phyloP scores from a whole-genome alignment of 805 yeast species.

The Wickerhamiella vanderwaltii region DNA sequence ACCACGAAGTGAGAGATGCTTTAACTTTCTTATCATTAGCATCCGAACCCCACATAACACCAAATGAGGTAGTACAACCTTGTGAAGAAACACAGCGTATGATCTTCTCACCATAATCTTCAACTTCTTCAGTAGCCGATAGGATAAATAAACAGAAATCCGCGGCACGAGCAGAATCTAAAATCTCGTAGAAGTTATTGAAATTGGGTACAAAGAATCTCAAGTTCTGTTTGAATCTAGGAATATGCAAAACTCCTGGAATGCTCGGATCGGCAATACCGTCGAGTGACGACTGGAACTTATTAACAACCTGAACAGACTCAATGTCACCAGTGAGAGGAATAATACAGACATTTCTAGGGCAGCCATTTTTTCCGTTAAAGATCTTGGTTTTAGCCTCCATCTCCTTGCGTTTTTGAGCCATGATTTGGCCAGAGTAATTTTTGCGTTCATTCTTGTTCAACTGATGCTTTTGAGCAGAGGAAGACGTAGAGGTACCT shows the following conservation, averaged over 20 bases:
- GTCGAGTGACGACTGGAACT: conserved; percentile 14
- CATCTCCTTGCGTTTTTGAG: conserved; percentile 52
- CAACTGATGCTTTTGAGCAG: conserved; percentile 30
- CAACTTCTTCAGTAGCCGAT: conserved; percentile 77
- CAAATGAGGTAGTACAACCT: conserved; percentile 74
- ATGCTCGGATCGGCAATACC: conserved; percentile 16
- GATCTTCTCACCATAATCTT: conserved; percentile 75
- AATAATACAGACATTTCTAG: conserved; percentile 69
- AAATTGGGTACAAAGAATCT: conserved; percentile 56
- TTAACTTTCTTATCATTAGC: conserved; percentile 52
- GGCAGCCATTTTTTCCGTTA: conserved; percentile 69
- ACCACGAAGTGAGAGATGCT: conserved; percentile 52
- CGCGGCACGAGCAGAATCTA: conserved; percentile 80
- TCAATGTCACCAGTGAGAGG: conserved; percentile 66
- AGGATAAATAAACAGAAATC: conserved; percentile 86
- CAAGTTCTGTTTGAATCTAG: conserved; percentile 61
- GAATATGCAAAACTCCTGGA: conserved; percentile 36
- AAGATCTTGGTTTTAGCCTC: conserved; percentile 55
- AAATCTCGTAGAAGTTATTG: conserved; percentile 48
- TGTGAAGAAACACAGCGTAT: conserved; percentile 81
- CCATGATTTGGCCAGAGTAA: conserved; percentile 59
- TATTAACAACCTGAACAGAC: conserved; percentile 22
- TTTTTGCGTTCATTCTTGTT: conserved; percentile 65
- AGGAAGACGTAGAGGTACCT: conserved; percentile 29
- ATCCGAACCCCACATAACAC: conserved; percentile 67